Base-by-base conservation (phyloP, 768 basidiomycete species). In the Kwoniella dejecticola region DNA sequence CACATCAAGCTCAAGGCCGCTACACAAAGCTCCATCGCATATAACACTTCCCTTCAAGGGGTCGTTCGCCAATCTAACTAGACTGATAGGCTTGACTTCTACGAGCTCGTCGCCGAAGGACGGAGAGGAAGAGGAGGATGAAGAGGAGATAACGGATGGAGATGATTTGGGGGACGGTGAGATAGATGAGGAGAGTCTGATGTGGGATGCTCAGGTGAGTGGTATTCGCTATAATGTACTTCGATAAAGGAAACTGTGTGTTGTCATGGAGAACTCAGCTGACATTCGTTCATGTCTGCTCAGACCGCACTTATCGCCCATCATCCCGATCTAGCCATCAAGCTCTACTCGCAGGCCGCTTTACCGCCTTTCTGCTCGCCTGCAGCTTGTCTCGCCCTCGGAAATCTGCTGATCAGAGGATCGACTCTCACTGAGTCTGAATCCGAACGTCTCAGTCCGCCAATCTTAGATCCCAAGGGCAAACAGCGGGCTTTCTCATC, bases 1-100 rank as follows among this genome's bases (percentile, higher is more conserved):
- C 7, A 11, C 41, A 42, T 42, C 41, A 5, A 50, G 45, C 19
- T 50, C 48, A 3, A 13, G 33, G 17, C 17, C 48, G 33, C 10
- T 24, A 30, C 48, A 21, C 15, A 6, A 2, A 29, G 46, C 26
- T 24, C 46, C 46, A 26, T 48, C 48, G 10, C n/a, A 50, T 17
- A 30, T 15, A 12, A 50, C 8, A 27, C 81, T 92, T 7, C 65
- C 31, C 13, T 31, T 62, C 48, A 49, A 45, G 26, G 54, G 49
- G 2, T 62, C 61, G 2, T 62, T 62, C 55, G 55, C 55, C 29
- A 62, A 62, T 24, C 54, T 62, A 12, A 12, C 55, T 30, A 36
- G 29, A 24, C 27, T 46, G 17, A 27, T 55, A 31, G 47, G 44
- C 15, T 13, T 48, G 0, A n/a, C n/a, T n/a, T n/a, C n/a, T n/a